Evolutionary conservation across 2,329 filamentous ascomycete species (phyloP).

Genomic region (Trichoderma sp.): DNA sequence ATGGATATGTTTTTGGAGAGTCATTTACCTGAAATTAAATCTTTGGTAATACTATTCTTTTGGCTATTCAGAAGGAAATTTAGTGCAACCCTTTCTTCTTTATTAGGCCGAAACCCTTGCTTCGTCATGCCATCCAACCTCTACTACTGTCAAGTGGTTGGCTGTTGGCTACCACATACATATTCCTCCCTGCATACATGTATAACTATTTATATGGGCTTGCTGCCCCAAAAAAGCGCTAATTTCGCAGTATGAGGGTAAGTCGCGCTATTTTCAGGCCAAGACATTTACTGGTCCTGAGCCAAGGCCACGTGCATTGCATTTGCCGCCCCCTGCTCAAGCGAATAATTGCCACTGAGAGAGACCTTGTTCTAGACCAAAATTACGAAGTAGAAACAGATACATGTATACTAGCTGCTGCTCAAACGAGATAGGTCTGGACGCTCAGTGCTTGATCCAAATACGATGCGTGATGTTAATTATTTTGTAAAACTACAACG

Average conservation of each 20-base stretch:
- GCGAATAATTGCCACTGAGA: constrained; percentile 3
- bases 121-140: no score
- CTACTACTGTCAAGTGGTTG: background rate
- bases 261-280: background rate
- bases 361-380: background rate
- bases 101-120: no score
- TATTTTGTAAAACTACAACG: no score
- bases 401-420: background rate
- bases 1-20: no score
- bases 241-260: background rate
- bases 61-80: no score
- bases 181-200: background rate
- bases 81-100: no score
- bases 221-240: background rate
- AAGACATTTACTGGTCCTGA: background rate
- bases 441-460: background rate
- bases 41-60: no score
- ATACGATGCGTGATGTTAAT: background rate
- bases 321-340: background rate
- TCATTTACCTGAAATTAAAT: no score
- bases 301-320: constrained; percentile 5
- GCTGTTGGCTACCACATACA: background rate
- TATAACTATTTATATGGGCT: background rate
- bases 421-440: background rate
- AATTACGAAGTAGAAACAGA: background rate